Base-by-base conservation (phyloP, 768 basidiomycete species). In the Dentipellis fragilis region DNA sequence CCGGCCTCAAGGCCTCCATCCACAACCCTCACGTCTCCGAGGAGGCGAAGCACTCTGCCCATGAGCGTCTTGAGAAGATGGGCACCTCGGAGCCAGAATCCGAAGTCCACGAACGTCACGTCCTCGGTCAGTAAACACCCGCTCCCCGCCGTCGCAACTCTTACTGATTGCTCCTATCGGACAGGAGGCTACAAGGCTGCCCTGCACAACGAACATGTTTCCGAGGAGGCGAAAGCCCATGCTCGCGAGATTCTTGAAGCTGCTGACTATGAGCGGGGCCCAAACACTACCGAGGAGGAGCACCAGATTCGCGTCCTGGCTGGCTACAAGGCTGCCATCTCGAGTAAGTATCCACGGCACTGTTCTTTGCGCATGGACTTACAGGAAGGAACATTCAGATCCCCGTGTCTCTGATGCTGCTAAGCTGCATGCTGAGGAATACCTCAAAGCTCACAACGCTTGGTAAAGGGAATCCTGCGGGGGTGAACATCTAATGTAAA, bases 1-100 rank as follows among this genome's bases (percentile, higher is more conserved):
- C 77, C 1, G 82, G 82, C 35, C 68, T 80, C 53, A 82, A 81
- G 62, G 80, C 81, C n/a, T 71, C 80, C 10, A 70, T 82, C 5
- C 69, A 75, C 63, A 83, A 84, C 63, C 81, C 80, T 10, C 72
- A 77, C 52, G 78, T 82, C 46, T 81, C 80, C 4, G 69, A 72
- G 0, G 76, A 77, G 57, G 83, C 81, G 0, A 81, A 81, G 63
- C 66, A 70, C 46, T 70, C 72, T 16, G 83, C 81, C 7, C 61
- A 61, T 10, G 67, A 76, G 47, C 69, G 71, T 10, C 72, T 85
- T n/a, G 69, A 75, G 45, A 58, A 68, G 16, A 69, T 77, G 69
- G 69, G 67, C 19, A 59, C 57, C 10, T 53, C 56, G 6, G 65
- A 64, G 11, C 54, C 34, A 3, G 29, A 29, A 29, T 3, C 29